Base-by-base conservation (phyloP, 805 yeast species). In the Kluyveromyces aestuarii region DNA sequence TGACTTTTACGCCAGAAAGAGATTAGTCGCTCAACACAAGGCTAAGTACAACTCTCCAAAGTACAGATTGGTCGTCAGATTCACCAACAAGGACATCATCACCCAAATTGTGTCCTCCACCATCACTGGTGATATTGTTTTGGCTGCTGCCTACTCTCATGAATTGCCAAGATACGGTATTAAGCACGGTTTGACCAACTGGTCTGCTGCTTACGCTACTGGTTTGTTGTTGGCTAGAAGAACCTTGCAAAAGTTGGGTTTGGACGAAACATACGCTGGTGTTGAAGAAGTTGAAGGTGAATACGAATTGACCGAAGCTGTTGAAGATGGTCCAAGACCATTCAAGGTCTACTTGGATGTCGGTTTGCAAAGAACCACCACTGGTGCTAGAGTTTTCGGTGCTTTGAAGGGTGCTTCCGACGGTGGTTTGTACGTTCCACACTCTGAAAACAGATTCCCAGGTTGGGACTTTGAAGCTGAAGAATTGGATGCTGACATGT, bases 251-350 rank as follows among this genome's bases (percentile, higher is more conserved):
- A 93, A 93, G 82, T 85, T 93, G 70, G 96, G 96, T 67, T 84
- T 93, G 69, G 98, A 91, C 76, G 96, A 93, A 82, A 87, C 96
- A 72, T 93, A 93, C 86, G 67, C 74, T 57, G 99, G 99, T 85
- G 99, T 90, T 67, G 97, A 90, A 78, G 99, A 93, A 80, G 96
- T 87, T 68, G 96, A 89, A 78, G 99, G 99, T 84, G 99, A 93
- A 82, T 93, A 77, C 78, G 87, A 85, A 75, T 83, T 93, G 72
- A 89, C 97, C 68, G 96, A 93, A 82, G 98, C 98, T 62, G 97
- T 89, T 64, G 99, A 93, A 81, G 99, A 88, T 63, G 97, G 82
- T 64, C 99, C 98, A 79, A 85, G 98, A 76, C 99, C 99, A 73
- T 93, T 93, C 96, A 93, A 93, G 85, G 97, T 90, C 64, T 93